phyloP scores from a whole-genome alignment of 495 filamentous ascomycete species.

The Lophiostoma macrostomum region DNA sequence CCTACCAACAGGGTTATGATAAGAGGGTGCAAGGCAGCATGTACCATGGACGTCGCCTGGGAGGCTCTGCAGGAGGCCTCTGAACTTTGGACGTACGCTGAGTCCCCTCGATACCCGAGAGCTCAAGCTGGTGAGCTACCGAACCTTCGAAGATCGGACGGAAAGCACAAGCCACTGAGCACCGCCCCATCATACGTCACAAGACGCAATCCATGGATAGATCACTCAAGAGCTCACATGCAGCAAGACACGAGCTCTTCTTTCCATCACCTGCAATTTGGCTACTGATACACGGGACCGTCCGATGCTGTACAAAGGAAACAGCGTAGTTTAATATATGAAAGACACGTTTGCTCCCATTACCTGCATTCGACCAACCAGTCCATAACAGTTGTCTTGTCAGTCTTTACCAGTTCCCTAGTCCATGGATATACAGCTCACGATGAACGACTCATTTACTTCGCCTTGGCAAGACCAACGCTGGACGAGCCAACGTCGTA shows the following conservation, averaged over 20 bases:
- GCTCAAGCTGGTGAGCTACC: too few species aligned
- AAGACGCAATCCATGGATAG: not conserved
- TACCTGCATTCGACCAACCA: conserved; percentile 21
- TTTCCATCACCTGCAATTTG: conserved; percentile 11
- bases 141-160: not conserved
- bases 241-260: not conserved
- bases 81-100: too few species aligned
- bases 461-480: conserved; percentile 84
- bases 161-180: conserved; percentile 3
- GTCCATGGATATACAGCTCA: too few species aligned
- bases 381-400: too few species aligned
- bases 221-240: not conserved
- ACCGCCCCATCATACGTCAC: conserved; percentile 15
- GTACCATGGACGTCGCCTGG: conserved; percentile 12
- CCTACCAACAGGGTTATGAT: conserved; percentile 13
- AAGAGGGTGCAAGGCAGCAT: conserved; percentile 26
- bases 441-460: too few species aligned
- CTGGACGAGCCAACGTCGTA: conserved; percentile 84
- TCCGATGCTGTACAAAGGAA: too few species aligned
- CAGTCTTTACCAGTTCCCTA: too few species aligned
- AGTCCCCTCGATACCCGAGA: too few species aligned
- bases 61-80: not conserved
- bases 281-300: conserved; percentile 12
- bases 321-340: too few species aligned
- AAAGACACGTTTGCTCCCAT: conserved; percentile 12